phyloP scores from a whole-genome alignment of 306 rosid species.

The Sechiopsis laciniata region DNA sequence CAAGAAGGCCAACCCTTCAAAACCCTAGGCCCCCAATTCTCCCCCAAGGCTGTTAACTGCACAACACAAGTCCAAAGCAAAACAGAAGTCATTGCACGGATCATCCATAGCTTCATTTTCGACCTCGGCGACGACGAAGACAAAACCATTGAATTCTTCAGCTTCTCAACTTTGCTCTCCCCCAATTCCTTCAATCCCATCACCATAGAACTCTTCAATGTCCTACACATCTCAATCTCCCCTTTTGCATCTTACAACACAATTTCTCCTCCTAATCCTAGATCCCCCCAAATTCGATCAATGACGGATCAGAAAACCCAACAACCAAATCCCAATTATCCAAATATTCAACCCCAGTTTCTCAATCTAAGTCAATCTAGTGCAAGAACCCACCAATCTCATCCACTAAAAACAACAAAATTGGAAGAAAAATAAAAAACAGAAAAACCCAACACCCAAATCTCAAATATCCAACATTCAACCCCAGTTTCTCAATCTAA shows the following conservation, averaged over 20 bases:
- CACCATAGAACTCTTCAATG: constrained; percentile 24
- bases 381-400: background rate
- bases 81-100: constrained; percentile 80
- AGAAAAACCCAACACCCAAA: constrained; percentile 19
- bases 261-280: constrained; percentile 15
- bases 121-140: constrained; percentile 38
- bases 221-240: constrained; percentile 39
- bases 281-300: constrained; percentile 30
- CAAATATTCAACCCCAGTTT: constrained; percentile 20
- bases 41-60: constrained; percentile 82
- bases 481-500: constrained; percentile 12
- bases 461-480: constrained; percentile 23
- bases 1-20: constrained; percentile 99
- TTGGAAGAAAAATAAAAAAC: constrained; percentile 44
- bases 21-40: constrained; percentile 92
- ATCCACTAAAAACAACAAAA: background rate
- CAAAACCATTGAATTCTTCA: constrained; percentile 44
- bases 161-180: constrained; percentile 44
- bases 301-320: constrained; percentile 35
- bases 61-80: constrained; percentile 88
- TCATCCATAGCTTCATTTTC: constrained; percentile 85
- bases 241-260: constrained; percentile 20
- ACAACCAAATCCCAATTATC: constrained; percentile 22
- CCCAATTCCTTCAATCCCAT: constrained; percentile 71
- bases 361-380: constrained; percentile 10